A percentile compares a stretch with the other conserved stretches of the same genome.
Evolutionary conservation across 2,329 filamentous ascomycete species (phyloP).

Genomic region (Phaeosphaeriaceae sp.): DNA sequence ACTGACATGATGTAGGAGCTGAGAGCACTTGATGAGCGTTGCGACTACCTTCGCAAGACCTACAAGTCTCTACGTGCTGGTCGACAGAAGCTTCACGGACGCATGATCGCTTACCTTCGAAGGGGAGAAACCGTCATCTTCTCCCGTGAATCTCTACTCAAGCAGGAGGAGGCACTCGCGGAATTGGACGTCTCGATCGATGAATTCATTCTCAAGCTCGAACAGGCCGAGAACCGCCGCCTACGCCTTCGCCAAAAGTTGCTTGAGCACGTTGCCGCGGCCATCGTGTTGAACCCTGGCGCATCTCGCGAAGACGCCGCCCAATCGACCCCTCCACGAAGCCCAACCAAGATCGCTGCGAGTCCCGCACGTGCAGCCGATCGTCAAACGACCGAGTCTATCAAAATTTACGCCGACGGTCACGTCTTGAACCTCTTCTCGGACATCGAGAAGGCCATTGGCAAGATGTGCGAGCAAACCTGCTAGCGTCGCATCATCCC

Average conservation of each 20-base stretch:
- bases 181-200: slow-evolving; percentile 82
- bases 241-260: slow-evolving; percentile 80
- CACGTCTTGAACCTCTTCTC: slow-evolving; percentile 52
- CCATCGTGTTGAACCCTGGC: slow-evolving; percentile 51
- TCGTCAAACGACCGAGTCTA: slow-evolving; percentile 51
- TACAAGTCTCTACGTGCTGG: slow-evolving; percentile 78
- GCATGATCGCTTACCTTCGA: slow-evolving; percentile 79
- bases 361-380: slow-evolving; percentile 43
- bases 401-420: slow-evolving; percentile 54
- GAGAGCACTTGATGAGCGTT: slow-evolving; percentile 76
- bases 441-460: slow-evolving; percentile 53
- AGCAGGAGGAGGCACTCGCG: slow-evolving; percentile 79
- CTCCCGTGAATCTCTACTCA: slow-evolving; percentile 76
- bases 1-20: slow-evolving; percentile 66
- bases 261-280: slow-evolving; percentile 80
- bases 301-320: slow-evolving; percentile 34
- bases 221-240: slow-evolving; percentile 79
- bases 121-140: slow-evolving; percentile 75
- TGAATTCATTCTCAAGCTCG: slow-evolving; percentile 82
- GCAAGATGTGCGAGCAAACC: slow-evolving; percentile 52
- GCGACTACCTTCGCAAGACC: slow-evolving; percentile 78
- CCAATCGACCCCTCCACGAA: slow-evolving; percentile 49
- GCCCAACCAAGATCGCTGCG: slow-evolving; percentile 45
- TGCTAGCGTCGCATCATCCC: slow-evolving; percentile 33
- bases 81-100: slow-evolving; percentile 76